phyloP scores from a whole-genome alignment of 495 filamentous ascomycete species.

The Lentithecium fluviatile region DNA sequence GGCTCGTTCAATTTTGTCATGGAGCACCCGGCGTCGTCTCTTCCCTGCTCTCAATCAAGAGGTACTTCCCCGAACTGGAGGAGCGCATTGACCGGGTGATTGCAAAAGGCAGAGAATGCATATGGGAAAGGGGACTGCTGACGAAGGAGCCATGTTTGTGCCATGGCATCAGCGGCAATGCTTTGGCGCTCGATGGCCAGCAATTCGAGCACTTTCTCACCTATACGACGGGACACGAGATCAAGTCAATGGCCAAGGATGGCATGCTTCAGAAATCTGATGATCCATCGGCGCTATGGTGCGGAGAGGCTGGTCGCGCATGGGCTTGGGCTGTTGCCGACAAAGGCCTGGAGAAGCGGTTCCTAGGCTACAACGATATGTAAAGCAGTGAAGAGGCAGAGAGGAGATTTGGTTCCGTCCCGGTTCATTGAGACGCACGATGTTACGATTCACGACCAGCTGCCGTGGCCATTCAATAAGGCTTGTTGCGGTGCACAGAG shows the following conservation, averaged over 20 bases:
- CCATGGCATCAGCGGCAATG: constrained; percentile 65
- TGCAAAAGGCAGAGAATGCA: constrained; percentile 46
- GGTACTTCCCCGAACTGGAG: constrained; percentile 51
- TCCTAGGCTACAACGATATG: constrained; percentile 51
- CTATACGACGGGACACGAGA: constrained; percentile 51
- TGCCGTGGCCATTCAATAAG: not conserved
- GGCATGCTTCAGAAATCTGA: constrained; percentile 46
- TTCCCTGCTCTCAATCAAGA: constrained; percentile 51
- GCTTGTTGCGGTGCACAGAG: constrained; percentile 6
- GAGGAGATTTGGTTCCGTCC: not conserved
- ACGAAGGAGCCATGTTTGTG: constrained; percentile 64
- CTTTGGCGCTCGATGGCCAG: constrained; percentile 48
- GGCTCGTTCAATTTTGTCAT: constrained; percentile 65
- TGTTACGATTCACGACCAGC: constrained; percentile 30
- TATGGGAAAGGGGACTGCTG: constrained; percentile 55
- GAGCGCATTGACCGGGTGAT: constrained; percentile 52
- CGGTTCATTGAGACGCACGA: constrained; percentile 21
- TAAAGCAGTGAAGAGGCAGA: constrained; percentile 31
- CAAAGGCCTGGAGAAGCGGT: constrained; percentile 42
- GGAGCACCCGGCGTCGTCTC: constrained; percentile 62
- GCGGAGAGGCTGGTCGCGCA: constrained; percentile 51
- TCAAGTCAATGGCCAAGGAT: constrained; percentile 49
- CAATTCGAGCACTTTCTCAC: constrained; percentile 54
- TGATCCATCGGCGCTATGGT: constrained; percentile 45
- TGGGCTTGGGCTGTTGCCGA: constrained; percentile 52